phyloP scores from a whole-genome alignment of 805 yeast genomes.

The Debaryomyces hansenii region DNA sequence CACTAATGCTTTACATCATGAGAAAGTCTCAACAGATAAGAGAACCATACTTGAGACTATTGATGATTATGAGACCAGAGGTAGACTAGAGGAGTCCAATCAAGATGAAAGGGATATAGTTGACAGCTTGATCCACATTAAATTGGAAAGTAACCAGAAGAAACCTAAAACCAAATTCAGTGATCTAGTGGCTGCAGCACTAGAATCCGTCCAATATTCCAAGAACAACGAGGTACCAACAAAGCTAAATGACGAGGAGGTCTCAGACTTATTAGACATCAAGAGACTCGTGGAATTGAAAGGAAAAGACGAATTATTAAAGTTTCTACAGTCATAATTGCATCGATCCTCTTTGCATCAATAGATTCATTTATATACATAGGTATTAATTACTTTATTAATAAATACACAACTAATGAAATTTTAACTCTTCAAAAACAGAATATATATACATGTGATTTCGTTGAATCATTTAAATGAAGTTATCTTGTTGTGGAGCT shows the following conservation, averaged over 20 bases:
- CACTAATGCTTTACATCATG: conserved; percentile 30
- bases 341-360: neutral
- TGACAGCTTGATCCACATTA: conserved; percentile 28
- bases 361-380: neutral
- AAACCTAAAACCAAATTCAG: conserved; percentile 43
- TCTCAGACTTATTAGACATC: conserved; percentile 52
- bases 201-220: conserved; percentile 5
- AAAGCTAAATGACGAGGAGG: conserved; percentile 32
- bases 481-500: neutral
- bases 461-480: neutral
- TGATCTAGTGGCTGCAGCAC: conserved; percentile 46
- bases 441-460: conserved; percentile 7
- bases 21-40: neutral
- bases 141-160: conserved; percentile 18
- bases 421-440: neutral
- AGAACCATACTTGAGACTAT: conserved; percentile 19
- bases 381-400: neutral
- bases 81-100: conserved; percentile 13
- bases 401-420: conserved; percentile 1
- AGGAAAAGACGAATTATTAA: conserved; percentile 64
- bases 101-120: conserved; percentile 20
- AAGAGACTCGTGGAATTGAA: conserved; percentile 63
- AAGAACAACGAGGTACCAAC: conserved; percentile 8
- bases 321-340: conserved; percentile 46
- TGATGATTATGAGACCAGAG: conserved; percentile 22